Conservation (phyloP, 371 early-diverging fungal species). For the Furculomyces boomerangus region DNA sequence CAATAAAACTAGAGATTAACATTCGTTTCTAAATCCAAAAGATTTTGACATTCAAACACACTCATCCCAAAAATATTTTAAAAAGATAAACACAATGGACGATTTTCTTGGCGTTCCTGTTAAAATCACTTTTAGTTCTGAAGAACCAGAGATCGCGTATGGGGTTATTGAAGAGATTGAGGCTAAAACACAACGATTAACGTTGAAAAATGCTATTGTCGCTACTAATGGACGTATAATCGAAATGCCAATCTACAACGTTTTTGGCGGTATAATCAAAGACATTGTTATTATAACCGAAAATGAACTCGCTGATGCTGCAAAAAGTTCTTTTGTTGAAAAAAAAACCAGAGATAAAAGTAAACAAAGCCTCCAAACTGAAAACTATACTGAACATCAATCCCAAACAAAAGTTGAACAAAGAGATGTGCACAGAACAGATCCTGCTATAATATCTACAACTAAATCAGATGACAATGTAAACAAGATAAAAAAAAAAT, state of each 20-base stretch:
- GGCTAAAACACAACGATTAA: not conserved
- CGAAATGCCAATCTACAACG: not conserved
- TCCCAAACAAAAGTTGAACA: not conserved
- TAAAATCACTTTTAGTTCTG: not conserved
- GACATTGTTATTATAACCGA: not conserved
- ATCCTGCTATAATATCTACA: not conserved
- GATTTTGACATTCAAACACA: not conserved
- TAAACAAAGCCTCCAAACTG: not conserved
- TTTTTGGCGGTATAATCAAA: not conserved
- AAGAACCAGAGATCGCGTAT: not conserved
- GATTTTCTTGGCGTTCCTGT: not conserved
- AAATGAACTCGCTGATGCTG: not conserved
- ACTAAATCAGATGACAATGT: not conserved
- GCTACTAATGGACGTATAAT: not conserved
- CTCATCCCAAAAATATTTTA: not conserved
- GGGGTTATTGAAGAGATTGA: not conserved
- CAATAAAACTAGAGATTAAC: too few relatives aligned
- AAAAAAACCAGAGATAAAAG: not conserved
- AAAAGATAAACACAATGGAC: not conserved
- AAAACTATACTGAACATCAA: not conserved
- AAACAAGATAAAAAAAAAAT: not conserved
- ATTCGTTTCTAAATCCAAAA: not conserved
- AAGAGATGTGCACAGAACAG: not conserved
- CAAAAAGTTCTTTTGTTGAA: not conserved
- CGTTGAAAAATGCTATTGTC: not conserved